phyloP scores from a whole-genome alignment of 2,329 filamentous ascomycete species.

The Ceratocystis albifundus region DNA sequence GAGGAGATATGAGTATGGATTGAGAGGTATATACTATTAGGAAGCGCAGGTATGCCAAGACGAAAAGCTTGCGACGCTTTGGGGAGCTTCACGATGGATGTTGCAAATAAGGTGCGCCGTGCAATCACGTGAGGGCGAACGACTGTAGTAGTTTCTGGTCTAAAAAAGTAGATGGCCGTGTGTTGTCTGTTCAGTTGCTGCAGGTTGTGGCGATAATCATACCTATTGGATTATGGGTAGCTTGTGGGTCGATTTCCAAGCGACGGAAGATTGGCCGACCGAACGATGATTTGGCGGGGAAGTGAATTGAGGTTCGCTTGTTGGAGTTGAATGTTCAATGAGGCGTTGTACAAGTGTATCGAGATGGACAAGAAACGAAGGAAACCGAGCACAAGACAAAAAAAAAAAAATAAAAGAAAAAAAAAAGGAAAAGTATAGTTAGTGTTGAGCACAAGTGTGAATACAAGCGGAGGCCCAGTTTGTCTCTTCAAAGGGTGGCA shows the following conservation, averaged over 20 bases:
- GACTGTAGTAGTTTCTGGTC: background rate
- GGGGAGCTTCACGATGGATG: background rate
- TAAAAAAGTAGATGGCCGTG: background rate
- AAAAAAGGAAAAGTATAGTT: background rate
- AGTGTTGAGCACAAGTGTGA: background rate
- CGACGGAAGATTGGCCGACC: background rate
- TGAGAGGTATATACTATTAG: background rate
- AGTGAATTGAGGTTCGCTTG: background rate
- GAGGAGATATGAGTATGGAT: background rate
- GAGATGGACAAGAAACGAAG: background rate
- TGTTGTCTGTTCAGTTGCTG: conserved; percentile 9
- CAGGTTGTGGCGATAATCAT: conserved; percentile 5
- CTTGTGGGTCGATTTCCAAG: conserved; percentile 10
- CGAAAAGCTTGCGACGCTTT: background rate
- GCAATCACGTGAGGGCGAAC: background rate
- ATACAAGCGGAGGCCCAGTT: background rate
- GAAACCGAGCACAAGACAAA: background rate
- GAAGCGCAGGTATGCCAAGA: background rate
- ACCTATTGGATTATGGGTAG: background rate
- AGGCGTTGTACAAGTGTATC: background rate
- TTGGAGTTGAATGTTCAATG: background rate
- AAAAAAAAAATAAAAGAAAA: too few relatives aligned
- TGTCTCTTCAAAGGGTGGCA: background rate
- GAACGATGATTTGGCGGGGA: background rate
- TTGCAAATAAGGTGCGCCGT: background rate